Percentiles rank a stretch among this genome's conserved stretches.
Conservation (phyloP, 2,329 filamentous ascomycete genomes). For the Fusarium poae region DNA sequence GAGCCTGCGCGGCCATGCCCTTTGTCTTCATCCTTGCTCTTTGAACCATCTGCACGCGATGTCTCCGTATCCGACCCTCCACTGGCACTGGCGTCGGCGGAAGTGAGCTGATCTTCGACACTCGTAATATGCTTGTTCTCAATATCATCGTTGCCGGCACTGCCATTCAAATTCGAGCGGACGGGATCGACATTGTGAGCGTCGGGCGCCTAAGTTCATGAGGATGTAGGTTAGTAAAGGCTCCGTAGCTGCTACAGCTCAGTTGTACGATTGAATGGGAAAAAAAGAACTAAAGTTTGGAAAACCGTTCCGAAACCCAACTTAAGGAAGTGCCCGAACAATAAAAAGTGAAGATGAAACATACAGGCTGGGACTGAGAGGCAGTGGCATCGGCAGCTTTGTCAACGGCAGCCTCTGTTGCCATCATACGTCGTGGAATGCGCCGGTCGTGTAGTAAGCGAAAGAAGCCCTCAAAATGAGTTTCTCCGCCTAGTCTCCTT, state of each 20-base stretch:
- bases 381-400: conserved; percentile 67
- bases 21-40: conserved; percentile 68
- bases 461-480: conserved; percentile 47
- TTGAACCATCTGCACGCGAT: conserved; percentile 69
- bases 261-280: not conserved
- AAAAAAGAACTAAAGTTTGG: not conserved
- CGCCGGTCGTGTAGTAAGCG: conserved; percentile 51
- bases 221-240: conserved; percentile 35
- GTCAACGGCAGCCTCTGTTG: conserved; percentile 70
- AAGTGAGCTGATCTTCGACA: conserved; percentile 71
- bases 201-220: conserved; percentile 52
- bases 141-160: conserved; percentile 62
- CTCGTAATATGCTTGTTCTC: conserved; percentile 70
- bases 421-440: conserved; percentile 71
- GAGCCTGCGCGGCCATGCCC: conserved; percentile 70
- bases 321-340: not conserved
- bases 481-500: conserved; percentile 43
- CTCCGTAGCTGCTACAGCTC: conserved; percentile 5
- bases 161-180: conserved; percentile 64
- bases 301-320: not conserved
- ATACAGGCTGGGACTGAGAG: conserved; percentile 62
- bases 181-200: conserved; percentile 63
- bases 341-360: conserved; percentile 41
- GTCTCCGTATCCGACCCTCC: conserved; percentile 83
- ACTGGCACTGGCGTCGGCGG: conserved; percentile 76